A percentile compares a stretch with the other conserved stretches of the same genome.
Conservation (phyloP, 108 stramenopile genomes). For the Pseudonitzschia pungens region DNA sequence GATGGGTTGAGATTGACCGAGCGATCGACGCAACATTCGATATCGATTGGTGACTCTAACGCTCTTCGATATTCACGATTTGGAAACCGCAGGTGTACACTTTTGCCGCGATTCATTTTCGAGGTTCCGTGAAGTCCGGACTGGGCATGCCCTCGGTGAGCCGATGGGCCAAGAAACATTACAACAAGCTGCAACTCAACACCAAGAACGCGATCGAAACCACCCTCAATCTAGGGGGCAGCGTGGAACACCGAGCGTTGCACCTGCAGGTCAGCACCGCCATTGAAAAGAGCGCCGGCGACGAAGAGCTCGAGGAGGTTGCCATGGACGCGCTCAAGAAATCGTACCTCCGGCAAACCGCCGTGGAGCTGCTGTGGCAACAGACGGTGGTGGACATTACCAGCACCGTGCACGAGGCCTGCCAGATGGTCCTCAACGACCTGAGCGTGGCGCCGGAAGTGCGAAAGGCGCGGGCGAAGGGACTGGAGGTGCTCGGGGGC, state of each 20-base stretch:
- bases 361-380: slow-evolving; percentile 66
- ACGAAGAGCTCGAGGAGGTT: slow-evolving; percentile 47
- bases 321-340: slow-evolving; percentile 38
- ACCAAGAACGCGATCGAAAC: slow-evolving; percentile 30
- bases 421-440: slow-evolving; percentile 78
- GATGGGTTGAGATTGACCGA: neutral
- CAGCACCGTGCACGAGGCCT: slow-evolving; percentile 63
- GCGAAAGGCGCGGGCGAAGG: slow-evolving; percentile 56
- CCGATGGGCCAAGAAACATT: slow-evolving; percentile 60
- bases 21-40: neutral
- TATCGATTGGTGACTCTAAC: neutral
- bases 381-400: slow-evolving; percentile 84
- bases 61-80: neutral
- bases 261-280: slow-evolving; percentile 48
- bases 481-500: slow-evolving; percentile 54
- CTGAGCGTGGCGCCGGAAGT: slow-evolving; percentile 53
- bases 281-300: slow-evolving; percentile 48
- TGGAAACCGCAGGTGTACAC: slow-evolving; percentile 45
- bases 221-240: slow-evolving; percentile 41
- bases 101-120: slow-evolving; percentile 54
- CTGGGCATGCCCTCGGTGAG: slow-evolving; percentile 69
- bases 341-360: slow-evolving; percentile 19
- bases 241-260: slow-evolving; percentile 46
- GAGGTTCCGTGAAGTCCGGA: slow-evolving; percentile 66
- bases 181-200: slow-evolving; percentile 43